Conservation (phyloP, 345 rosid genomes). For the Acer campestre region DNA sequence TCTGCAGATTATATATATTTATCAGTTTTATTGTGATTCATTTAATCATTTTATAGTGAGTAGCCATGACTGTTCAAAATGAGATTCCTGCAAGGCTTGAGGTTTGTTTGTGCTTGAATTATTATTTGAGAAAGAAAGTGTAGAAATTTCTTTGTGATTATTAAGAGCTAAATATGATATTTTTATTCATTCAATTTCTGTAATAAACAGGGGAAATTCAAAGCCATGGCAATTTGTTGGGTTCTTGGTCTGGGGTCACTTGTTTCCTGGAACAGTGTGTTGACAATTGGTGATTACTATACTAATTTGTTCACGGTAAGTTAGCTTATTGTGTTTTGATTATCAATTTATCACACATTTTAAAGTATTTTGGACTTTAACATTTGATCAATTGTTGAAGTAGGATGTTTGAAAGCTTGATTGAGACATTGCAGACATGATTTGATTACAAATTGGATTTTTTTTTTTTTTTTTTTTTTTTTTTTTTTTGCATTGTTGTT, state of each 20-base stretch:
- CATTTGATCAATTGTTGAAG: neutral
- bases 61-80: conserved; percentile 19
- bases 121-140: neutral
- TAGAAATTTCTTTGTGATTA: neutral
- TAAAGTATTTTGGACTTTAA: neutral
- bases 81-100: conserved; percentile 37
- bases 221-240: conserved; percentile 71
- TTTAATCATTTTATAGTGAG: neutral
- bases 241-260: conserved; percentile 82
- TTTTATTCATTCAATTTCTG: neutral
- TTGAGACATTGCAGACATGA: no score
- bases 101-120: conserved; percentile 39
- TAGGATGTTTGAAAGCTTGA: no score
- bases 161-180: neutral
- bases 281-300: conserved; percentile 83
- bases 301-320: conserved; percentile 61
- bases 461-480: no score
- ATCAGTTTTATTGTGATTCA: no score
- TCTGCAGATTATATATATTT: neutral
- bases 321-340: neutral
- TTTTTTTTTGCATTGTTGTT: neutral
- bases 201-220: conserved; percentile 58
- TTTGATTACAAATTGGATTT: no score
- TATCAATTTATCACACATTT: neutral
- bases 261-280: conserved; percentile 80